Percentiles rank a stretch among this genome's conserved stretches.
phyloP scores from a whole-genome alignment of 331 rosid genomes.

The Saraca asoca region DNA sequence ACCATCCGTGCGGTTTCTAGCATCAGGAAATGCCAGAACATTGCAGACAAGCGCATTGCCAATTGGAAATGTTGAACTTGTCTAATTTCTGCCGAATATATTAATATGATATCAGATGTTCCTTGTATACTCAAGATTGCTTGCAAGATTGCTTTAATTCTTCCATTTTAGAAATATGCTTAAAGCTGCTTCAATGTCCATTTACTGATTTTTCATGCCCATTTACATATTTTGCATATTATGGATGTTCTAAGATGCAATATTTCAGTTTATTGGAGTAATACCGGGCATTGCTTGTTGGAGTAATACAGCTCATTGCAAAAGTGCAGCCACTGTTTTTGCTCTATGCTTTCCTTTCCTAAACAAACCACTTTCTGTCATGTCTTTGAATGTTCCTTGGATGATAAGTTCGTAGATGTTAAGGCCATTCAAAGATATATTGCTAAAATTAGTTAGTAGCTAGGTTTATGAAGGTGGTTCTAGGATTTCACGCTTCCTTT shows the following conservation, averaged over 20 bases:
- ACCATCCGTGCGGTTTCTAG: constrained; percentile 75
- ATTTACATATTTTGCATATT: constrained; percentile 21
- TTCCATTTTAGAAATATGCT: constrained; percentile 34
- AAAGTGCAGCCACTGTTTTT: constrained; percentile 26
- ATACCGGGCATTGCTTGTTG: too few relatives aligned
- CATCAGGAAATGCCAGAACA: constrained; percentile 73
- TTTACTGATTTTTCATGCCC: constrained; percentile 21
- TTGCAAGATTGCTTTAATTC: constrained; percentile 36
- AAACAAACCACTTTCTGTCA: neutral
- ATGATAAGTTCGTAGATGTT: too few relatives aligned
- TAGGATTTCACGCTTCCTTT: neutral
- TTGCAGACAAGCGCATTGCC: constrained; percentile 82
- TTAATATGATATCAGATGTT: constrained; percentile 36
- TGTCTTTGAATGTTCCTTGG: neutral
- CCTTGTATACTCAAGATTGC: constrained; percentile 34
- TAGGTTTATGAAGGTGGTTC: constrained; percentile 19
- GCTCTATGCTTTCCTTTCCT: constrained; percentile 15
- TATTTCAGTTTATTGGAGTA: constrained; percentile 19
- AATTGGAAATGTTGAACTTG: constrained; percentile 66
- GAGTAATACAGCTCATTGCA: constrained; percentile 28
- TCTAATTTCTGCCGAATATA: constrained; percentile 41
- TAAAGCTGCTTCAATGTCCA: constrained; percentile 26
- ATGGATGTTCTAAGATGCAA: constrained; percentile 30
- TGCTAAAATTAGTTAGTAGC: constrained; percentile 14
- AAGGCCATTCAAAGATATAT: constrained; percentile 11